A percentile compares a stretch with the other conserved stretches of the same genome.
These are phyloP conservation scores for Lepiota subincarnata DNA, from an alignment of 768 basidiomycete species.

Conservation along the genomic window DNA sequence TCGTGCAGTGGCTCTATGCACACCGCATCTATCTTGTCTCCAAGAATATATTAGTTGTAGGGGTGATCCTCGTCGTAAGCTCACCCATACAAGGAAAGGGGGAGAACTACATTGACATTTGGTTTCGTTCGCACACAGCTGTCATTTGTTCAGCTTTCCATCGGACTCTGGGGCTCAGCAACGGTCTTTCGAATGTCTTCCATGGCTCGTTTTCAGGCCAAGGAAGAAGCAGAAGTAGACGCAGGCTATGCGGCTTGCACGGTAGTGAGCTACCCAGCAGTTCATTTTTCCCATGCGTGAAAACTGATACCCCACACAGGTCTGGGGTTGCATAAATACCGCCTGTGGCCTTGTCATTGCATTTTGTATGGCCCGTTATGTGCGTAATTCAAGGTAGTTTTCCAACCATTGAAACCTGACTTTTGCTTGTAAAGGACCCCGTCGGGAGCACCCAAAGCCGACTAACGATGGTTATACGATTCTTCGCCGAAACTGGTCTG, in stretches of 20 bases:
- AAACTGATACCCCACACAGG: background rate
- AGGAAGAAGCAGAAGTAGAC: background rate
- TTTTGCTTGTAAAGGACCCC: too few relatives aligned
- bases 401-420: too few relatives aligned
- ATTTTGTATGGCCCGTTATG: background rate
- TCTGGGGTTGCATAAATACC: background rate
- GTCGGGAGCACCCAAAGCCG: too few relatives aligned
- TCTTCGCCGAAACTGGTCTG: background rate
- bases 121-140: background rate
- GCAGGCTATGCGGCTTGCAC: background rate
- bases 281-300: too few relatives aligned
- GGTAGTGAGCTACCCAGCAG: background rate
- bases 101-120: background rate
- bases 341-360: background rate
- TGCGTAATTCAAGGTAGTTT: background rate
- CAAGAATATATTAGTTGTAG: background rate
- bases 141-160: background rate
- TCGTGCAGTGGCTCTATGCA: conserved; percentile 1
- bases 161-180: background rate
- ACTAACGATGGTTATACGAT: too few relatives aligned
- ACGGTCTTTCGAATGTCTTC: background rate
- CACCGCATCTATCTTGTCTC: background rate
- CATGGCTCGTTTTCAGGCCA: background rate
- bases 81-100: too few relatives aligned
- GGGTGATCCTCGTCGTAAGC: background rate